Evolutionary conservation across 2,329 filamentous ascomycete species (phyloP).

Genomic region (Fusarium foetens): DNA sequence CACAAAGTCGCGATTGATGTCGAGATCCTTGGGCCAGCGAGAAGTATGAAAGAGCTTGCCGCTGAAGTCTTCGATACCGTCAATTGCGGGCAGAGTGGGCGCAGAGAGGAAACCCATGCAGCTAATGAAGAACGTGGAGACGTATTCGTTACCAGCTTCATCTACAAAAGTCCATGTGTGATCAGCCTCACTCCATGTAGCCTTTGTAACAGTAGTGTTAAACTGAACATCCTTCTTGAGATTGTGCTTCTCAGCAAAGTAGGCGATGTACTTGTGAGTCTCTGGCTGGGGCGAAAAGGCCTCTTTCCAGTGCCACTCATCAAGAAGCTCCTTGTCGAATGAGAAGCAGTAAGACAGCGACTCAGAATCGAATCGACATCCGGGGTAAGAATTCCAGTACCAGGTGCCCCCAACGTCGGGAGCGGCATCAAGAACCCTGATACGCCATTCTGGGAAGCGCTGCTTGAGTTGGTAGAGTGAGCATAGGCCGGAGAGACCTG

Average conservation of each 20-base stretch:
- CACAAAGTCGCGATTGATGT: background rate
- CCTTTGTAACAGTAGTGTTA: constrained; percentile 12
- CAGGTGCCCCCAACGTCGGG: constrained; percentile 40
- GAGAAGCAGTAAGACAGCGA: constrained; percentile 53
- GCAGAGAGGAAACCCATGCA: constrained; percentile 30
- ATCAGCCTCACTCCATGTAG: background rate
- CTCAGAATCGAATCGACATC: constrained; percentile 51
- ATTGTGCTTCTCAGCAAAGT: constrained; percentile 53
- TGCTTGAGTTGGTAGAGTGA: constrained; percentile 53
- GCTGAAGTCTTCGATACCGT: constrained; percentile 21
- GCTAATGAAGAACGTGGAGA: constrained; percentile 25
- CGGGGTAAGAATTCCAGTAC: constrained; percentile 44
- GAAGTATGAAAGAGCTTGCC: constrained; percentile 29
- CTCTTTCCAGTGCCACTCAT: constrained; percentile 37
- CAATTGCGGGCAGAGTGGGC: constrained; percentile 16
- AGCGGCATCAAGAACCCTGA: constrained; percentile 34
- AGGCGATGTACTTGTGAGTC: constrained; percentile 54
- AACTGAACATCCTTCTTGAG: constrained; percentile 51
- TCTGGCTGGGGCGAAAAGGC: constrained; percentile 56
- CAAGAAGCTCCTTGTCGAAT: constrained; percentile 32
- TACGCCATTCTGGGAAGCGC: constrained; percentile 35
- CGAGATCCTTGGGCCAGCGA: constrained; percentile 23
- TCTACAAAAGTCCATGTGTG: constrained; percentile 19
- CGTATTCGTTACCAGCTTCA: background rate
- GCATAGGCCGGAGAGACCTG: constrained; percentile 53